These are phyloP conservation scores for Syzygium grande DNA, from an alignment of 345 rosid species.

Conservation along the genomic window DNA sequence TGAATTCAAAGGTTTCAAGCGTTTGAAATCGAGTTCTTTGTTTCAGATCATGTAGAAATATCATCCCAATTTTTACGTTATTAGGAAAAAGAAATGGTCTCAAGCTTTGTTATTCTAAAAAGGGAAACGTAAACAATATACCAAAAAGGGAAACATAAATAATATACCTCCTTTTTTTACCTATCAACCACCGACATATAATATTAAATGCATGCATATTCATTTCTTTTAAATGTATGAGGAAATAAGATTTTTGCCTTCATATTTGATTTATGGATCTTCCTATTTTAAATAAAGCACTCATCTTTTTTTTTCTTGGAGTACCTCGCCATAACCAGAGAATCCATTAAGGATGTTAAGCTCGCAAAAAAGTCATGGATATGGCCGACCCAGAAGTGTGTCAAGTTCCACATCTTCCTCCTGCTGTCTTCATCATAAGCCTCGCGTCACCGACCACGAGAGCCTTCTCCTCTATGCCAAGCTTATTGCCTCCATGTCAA, in stretches of 20 bases:
- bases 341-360: conserved; percentile 31
- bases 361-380: conserved; percentile 31
- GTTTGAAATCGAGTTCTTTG: too few species aligned
- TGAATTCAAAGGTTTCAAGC: too few species aligned
- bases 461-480: conserved; percentile 56
- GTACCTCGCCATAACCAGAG: neutral
- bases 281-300: neutral
- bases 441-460: conserved; percentile 38
- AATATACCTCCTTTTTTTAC: neutral
- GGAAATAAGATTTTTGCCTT: neutral
- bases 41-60: too few species aligned
- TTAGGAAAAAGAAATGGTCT: too few species aligned
- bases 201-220: too few species aligned
- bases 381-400: conserved; percentile 26
- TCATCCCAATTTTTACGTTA: too few species aligned
- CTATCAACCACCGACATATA: too few species aligned
- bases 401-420: conserved; percentile 39
- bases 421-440: conserved; percentile 25
- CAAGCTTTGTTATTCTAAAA: neutral
- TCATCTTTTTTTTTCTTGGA: neutral
- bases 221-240: neutral
- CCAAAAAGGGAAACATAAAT: neutral
- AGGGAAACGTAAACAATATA: neutral
- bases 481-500: conserved; percentile 23
- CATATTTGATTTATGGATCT: neutral